These are phyloP conservation scores for Fusarium robinianum DNA, from an alignment of 2,329 filamentous ascomycete genomes.

Conservation along the genomic window DNA sequence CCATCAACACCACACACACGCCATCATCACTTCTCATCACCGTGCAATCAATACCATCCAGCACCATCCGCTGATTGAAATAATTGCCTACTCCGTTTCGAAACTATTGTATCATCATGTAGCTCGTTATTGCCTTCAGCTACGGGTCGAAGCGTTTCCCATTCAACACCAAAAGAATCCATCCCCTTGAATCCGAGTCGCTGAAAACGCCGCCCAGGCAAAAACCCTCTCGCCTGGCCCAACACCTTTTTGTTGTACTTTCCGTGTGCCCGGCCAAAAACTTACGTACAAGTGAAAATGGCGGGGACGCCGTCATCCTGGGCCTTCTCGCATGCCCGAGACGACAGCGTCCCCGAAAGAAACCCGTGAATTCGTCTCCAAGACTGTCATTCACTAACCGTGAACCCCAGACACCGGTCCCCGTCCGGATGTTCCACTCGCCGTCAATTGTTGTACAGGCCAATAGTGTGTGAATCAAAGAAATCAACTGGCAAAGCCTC, in stretches of 20 bases:
- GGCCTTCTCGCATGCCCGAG: too few relatives aligned
- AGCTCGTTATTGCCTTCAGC: slow-evolving; percentile 39
- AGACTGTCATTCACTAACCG: slow-evolving; percentile 16
- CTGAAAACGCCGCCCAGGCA: slow-evolving; percentile 37
- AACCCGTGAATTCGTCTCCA: slow-evolving; percentile 17
- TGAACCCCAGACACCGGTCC: slow-evolving; percentile 27
- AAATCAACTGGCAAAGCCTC: slow-evolving; percentile 21
- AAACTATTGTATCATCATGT: slow-evolving; percentile 31
- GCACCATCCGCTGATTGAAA: too few relatives aligned
- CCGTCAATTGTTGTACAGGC: slow-evolving; percentile 40
- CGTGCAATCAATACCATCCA: slow-evolving; percentile 3
- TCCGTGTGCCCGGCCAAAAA: slow-evolving; percentile 42
- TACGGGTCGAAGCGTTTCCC: slow-evolving; percentile 31
- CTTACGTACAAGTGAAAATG: slow-evolving; percentile 46
- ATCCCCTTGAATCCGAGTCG: slow-evolving; percentile 32
- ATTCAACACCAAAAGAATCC: slow-evolving; percentile 38
- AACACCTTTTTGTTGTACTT: slow-evolving; percentile 55
- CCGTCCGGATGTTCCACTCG: slow-evolving; percentile 29
- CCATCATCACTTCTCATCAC: too few relatives aligned
- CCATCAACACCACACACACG: neutral
- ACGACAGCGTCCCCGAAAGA: slow-evolving; percentile 19
- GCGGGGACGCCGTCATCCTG: slow-evolving; percentile 14
- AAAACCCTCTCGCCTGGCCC: slow-evolving; percentile 38
- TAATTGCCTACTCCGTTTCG: slow-evolving; percentile 27
- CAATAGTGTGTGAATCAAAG: slow-evolving; percentile 31